These are phyloP conservation scores for Candida tammaniensis DNA, from an alignment of 805 yeast species.

Conservation along the genomic window DNA sequence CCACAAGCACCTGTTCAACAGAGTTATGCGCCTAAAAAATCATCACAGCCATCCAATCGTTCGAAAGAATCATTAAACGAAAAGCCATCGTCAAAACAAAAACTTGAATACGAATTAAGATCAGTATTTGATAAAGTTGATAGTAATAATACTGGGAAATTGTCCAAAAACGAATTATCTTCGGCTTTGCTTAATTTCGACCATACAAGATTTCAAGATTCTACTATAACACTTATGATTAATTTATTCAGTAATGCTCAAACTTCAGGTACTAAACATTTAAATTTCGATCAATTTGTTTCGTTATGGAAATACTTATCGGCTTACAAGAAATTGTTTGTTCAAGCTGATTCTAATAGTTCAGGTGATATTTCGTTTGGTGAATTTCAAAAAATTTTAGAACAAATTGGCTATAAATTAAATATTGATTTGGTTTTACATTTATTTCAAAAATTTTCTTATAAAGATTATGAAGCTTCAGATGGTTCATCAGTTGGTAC, in stretches of 20 bases:
- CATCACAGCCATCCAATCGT: neutral
- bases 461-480: slow-evolving; percentile 26
- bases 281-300: slow-evolving; percentile 58
- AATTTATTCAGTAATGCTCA: slow-evolving; percentile 49
- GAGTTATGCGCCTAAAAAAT: neutral
- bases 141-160: slow-evolving; percentile 49
- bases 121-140: slow-evolving; percentile 55
- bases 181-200: slow-evolving; percentile 61
- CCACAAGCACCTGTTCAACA: slow-evolving; percentile 16
- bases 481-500: slow-evolving; percentile 31
- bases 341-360: slow-evolving; percentile 56
- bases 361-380: slow-evolving; percentile 62
- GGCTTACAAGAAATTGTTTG: slow-evolving; percentile 64
- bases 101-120: slow-evolving; percentile 46
- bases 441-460: slow-evolving; percentile 55
- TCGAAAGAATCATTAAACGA: slow-evolving; percentile 21
- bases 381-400: slow-evolving; percentile 60
- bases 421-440: slow-evolving; percentile 55
- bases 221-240: slow-evolving; percentile 62
- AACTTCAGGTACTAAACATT: slow-evolving; percentile 14
- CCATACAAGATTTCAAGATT: slow-evolving; percentile 57
- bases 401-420: slow-evolving; percentile 64
- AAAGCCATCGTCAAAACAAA: slow-evolving; percentile 31
- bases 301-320: slow-evolving; percentile 66
- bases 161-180: slow-evolving; percentile 57